Evolutionary conservation across 768 basidiomycete species (phyloP), one percentile per base, ranked within the genome.

Genomic region (Xanthoconium stramineum): DNA sequence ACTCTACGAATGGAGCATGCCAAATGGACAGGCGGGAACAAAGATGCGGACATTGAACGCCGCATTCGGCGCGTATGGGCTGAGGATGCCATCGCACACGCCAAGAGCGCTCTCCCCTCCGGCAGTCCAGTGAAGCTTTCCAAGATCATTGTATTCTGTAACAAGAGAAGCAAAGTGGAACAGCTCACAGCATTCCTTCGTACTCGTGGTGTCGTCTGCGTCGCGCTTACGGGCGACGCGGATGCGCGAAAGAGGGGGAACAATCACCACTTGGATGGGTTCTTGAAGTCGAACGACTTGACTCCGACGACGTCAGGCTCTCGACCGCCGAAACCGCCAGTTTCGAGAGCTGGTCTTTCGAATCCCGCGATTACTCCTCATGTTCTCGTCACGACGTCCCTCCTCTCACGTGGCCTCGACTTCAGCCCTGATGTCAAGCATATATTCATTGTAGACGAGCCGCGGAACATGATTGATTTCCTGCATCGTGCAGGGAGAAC

Each of bases 391-490:
- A 95, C 94, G 35, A 97, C 94, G 0, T 95, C 93, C 6, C 78
- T 97, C 35, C 84, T 97, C 29, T 93, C 92, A 11, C 83, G 94
- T 19, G 94, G 94, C 2, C 80, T 96, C 2, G 94, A 97, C 69
- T 97, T 97, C 65, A 76, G 84, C 14, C 85, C 91, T 0, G 74
- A 75, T 5, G 83, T 96, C 61, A 79, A 81, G 58, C 85, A 94
- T 63, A 89, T 96, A 3, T 88, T 97, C 69, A 86, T 96, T 60
- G 79, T 91, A 24, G 94, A 96, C 62, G 84, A 89, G 65, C 94
- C 94, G 19, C 76, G 89, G 61, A 95, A 93, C 68, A 89, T 89
- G 79, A 80, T 95, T 38, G 94, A 97, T 70, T 95, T 96, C 68
- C 69, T 97, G 57, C 94, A 97, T 72, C 85, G 94, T 5, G 94